These are phyloP conservation scores for Hansenula sp. DNA, from an alignment of 1,139 yeast species.

Conservation along the genomic window DNA sequence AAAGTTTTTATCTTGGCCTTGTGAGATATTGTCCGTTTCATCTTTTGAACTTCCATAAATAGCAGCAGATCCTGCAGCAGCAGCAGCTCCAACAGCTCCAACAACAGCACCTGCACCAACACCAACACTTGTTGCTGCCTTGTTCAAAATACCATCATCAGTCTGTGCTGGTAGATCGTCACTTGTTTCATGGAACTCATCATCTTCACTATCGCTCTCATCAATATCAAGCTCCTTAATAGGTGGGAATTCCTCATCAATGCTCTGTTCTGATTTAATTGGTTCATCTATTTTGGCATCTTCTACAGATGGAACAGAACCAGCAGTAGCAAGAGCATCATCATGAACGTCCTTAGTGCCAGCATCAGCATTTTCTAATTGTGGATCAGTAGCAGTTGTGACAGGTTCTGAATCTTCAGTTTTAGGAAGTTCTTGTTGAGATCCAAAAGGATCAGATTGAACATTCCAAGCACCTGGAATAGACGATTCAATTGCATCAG, in stretches of 20 bases:
- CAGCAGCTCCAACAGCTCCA: conserved; percentile 3
- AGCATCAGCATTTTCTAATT: not conserved
- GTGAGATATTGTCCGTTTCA: too few species aligned
- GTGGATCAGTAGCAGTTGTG: conserved; percentile 1
- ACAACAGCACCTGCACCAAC: conserved; percentile 8
- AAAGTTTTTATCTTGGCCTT: too few species aligned
- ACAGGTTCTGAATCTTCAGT: conserved; percentile 5
- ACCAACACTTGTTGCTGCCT: conserved; percentile 10
- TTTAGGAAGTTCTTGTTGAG: conserved; percentile 5
- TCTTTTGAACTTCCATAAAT: conserved; percentile 9
- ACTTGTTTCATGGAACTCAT: conserved; percentile 41
- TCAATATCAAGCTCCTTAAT: conserved; percentile 59
- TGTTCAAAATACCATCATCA: conserved; percentile 2
- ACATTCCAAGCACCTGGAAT: conserved; percentile 23
- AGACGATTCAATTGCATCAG: conserved; percentile 16
- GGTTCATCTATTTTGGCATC: conserved; percentile 2
- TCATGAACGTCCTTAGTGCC: not conserved
- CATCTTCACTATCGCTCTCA: conserved; percentile 52
- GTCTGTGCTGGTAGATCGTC: conserved; percentile 21
- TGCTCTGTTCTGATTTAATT: conserved; percentile 3
- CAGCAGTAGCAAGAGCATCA: not conserved
- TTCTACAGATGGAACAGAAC: not conserved
- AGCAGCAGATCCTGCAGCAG: conserved; percentile 9
- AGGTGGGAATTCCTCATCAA: conserved; percentile 64
- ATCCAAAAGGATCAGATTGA: conserved; percentile 1